A percentile compares a stretch with the other conserved stretches of the same genome.
Evolutionary conservation across 805 yeast genomes (phyloP).

Genomic region (Pichia membranifaciens): DNA sequence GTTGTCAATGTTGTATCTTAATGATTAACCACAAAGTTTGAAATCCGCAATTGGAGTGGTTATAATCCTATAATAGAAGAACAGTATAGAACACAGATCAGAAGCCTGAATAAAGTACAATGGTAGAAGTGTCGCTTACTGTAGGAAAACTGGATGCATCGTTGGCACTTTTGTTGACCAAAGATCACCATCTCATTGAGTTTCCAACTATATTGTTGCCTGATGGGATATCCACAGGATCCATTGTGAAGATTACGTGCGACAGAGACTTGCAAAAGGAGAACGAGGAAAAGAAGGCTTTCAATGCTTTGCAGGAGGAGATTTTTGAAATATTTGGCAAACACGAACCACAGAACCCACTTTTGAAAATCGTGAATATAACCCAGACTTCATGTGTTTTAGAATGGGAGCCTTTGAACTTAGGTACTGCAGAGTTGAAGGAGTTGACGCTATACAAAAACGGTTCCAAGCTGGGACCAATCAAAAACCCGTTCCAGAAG

Average conservation of each 20-base stretch:
- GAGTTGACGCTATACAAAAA: conserved; percentile 75
- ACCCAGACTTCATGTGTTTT: conserved; percentile 94
- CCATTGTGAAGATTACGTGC: conserved; percentile 80
- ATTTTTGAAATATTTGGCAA: conserved; percentile 70
- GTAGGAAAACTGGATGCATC: conserved; percentile 97
- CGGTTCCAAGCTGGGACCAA: conserved; percentile 64
- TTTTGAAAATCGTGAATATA: conserved; percentile 61
- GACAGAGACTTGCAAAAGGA: conserved; percentile 72
- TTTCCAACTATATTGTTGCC: conserved; percentile 95
- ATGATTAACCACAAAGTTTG: no score
- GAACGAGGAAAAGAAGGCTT: conserved; percentile 47
- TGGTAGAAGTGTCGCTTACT: conserved; percentile 88
- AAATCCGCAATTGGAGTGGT: no score
- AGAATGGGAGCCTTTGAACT: conserved; percentile 84
- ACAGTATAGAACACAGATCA: no score
- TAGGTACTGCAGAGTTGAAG: conserved; percentile 78
- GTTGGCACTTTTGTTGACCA: conserved; percentile 80
- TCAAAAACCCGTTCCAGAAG: conserved; percentile 76
- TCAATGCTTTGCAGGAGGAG: conserved; percentile 63
- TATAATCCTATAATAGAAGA: no score
- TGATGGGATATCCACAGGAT: conserved; percentile 85
- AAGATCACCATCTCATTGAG: conserved; percentile 87
- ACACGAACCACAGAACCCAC: conserved; percentile 65
- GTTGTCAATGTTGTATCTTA: no score
- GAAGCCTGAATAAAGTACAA: conserved; percentile 23